Evolutionary conservation across 139 green algal genomes (phyloP).

Genomic region (Desmodesmus armatus): DNA sequence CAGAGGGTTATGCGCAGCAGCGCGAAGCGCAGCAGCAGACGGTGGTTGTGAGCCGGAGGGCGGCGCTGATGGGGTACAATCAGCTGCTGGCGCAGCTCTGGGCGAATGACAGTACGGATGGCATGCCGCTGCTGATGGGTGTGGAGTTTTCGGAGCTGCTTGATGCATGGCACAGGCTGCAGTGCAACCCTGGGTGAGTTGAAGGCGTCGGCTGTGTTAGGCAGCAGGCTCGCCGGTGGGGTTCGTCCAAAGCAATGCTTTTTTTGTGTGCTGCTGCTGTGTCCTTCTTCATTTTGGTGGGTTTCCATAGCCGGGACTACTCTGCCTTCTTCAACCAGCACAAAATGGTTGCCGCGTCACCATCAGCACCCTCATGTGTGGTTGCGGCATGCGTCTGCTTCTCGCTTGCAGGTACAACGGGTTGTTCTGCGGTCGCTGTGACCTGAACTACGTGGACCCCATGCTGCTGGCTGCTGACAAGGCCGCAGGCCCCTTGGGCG

Average conservation of each 20-base stretch:
- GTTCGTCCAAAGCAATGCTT: background rate
- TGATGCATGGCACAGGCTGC: background rate
- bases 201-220: background rate
- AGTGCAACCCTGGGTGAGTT: slow-evolving; percentile 20
- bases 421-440: slow-evolving; percentile 2
- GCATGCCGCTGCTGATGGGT: background rate
- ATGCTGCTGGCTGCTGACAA: too few relatives aligned
- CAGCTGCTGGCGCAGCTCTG: background rate
- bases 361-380: background rate
- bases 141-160: background rate
- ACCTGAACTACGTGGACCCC: background rate
- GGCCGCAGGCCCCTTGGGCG: too few relatives aligned
- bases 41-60: background rate
- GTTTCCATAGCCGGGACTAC: background rate
- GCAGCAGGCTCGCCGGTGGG: too few relatives aligned
- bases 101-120: background rate
- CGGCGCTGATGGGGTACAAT: background rate
- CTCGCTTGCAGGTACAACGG: background rate
- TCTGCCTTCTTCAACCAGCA: background rate
- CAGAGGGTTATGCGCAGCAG: background rate
- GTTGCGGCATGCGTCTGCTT: background rate
- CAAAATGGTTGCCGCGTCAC: background rate
- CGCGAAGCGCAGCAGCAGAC: background rate
- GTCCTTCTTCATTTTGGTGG: background rate
- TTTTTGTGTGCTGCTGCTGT: background rate